Base-by-base conservation (phyloP, 805 yeast genomes). In the Pichia nakasei region DNA sequence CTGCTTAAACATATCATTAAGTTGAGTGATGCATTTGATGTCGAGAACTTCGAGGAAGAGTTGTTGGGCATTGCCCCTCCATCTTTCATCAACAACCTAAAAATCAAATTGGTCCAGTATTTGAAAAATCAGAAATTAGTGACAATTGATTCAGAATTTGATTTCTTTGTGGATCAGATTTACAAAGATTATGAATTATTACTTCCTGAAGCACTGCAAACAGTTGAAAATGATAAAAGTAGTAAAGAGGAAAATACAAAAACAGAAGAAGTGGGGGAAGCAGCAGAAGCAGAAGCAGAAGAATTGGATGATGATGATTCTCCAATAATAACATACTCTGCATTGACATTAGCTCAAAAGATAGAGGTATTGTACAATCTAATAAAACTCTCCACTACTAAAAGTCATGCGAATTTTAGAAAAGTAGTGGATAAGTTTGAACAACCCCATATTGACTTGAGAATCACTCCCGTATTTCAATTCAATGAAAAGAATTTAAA, bases 21-120 rank as follows among this genome's bases (percentile, higher is more conserved):
- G 50, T 57, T 80, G 43, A 63, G 66, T 7, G 84, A 78, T 43
- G 66, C 66, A 12, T 75, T 80, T 50, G 82, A 79, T 52, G 70
- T 72, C 8, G 81, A 78, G 46, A 62, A 72, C 18, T 70, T 80
- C 47, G 87, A 80, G 53, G 78, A 78, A 52, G 87, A 80, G 51
- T 60, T 80, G 13, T 62, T 78, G 22, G 72, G 72, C 15, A 49
- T 69, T 20, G 63, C 65, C 1, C 75, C 72, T 15, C 59, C 64
- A 1, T 27, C 34, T 17, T 58, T 67, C 38, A 62, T 78, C 41
- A 66, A 67, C 44, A 70, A 65, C 46, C 63, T 78, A 29, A 69
- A 74, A 42, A 48, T 60, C 9, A 68, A 69, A 22, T 57, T 75
- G 42, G 59, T 73, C 34, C 61, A 67, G 34, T 58, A 59, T 29